Conservation (phyloP, 2,329 filamentous ascomycete species). For the Paraconiothyrium brasiliense region DNA sequence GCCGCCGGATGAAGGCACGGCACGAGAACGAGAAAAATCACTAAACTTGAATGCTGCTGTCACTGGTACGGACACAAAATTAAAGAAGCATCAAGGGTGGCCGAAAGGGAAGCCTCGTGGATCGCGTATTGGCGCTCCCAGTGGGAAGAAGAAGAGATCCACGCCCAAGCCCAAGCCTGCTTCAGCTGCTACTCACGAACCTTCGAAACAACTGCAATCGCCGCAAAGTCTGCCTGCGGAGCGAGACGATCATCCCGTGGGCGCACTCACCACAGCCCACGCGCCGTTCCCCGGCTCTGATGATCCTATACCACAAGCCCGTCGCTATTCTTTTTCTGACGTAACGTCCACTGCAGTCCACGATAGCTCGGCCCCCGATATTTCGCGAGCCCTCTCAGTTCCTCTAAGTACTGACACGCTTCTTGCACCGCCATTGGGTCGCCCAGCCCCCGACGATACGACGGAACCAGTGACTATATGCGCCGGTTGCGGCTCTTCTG, state of each 20-base stretch:
- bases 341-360: constrained; percentile 14
- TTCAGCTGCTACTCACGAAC: constrained; percentile 25
- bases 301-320: constrained; percentile 26
- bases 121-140: constrained; percentile 45
- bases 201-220: constrained; percentile 44
- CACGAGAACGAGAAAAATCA: constrained; percentile 20
- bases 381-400: constrained; percentile 42
- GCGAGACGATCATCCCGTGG: constrained; percentile 19
- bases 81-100: constrained; percentile 53
- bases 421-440: constrained; percentile 23
- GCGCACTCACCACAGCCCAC: constrained; percentile 18
- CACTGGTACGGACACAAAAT: constrained; percentile 38
- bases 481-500: constrained; percentile 65
- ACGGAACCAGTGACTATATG: constrained; percentile 58
- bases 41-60: constrained; percentile 24
- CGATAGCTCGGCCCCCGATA: constrained; percentile 9
- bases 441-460: constrained; percentile 18
- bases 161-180: constrained; percentile 45
- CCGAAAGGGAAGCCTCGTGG: constrained; percentile 58
- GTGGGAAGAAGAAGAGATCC: constrained; percentile 53
- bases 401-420: constrained; percentile 35
- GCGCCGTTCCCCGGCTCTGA: constrained; percentile 18
- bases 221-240: constrained; percentile 46
- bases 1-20: constrained; percentile 48
- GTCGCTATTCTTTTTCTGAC: constrained; percentile 45